Base-by-base conservation (phyloP, 2,329 filamentous ascomycete genomes). In the Domatiomyces catenatus region DNA sequence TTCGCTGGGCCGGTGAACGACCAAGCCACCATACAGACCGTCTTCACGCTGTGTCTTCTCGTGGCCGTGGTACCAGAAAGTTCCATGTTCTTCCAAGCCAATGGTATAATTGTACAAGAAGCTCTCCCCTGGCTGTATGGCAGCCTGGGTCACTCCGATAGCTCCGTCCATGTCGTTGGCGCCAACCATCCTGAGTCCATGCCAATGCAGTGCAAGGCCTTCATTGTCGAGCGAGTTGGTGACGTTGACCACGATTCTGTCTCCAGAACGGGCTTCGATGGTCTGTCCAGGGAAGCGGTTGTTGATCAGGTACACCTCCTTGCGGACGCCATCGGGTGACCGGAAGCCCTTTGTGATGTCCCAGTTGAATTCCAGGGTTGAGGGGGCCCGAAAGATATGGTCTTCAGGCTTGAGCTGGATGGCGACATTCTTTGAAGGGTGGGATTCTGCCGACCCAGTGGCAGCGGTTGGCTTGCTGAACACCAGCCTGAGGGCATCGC, bases 161-260 rank as follows among this genome's bases (percentile, higher is more conserved):
- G 82, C 75, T 0, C 84, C 84, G 59, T 89, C 84, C 82, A 86
- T 86, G 48, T 74, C 72, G 52, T 79, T 84, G 0, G 82, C 84
- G 10, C 82, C 82, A 57, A 85, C 85, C 62, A 86, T 83, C 60
- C 79, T 86, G 54, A 90, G 71, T 7, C 84, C 84, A 57, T 89
- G 84, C 63, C 84, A 88, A 62, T 89, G 84, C 2, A 89, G 71
- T 28, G 75, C 75, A 42, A 59, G 56, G 18, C 58, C 50, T 43
- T 55, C 54, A 18, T 63, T 46, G 8, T 7, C 39, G 3, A 55
- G 43, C 8, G 39, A 17, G 59, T 75, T 75, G 19, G 60, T 60
- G 10, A 74, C 69, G 4, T 64, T 63, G 39, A 75, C 64, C 3
- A 68, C 53, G 1, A 75, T 54, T 0, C 58, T 66, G 59, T 75